Conservation (phyloP, 306 rosid genomes). For the Phaseolus lunatus region DNA sequence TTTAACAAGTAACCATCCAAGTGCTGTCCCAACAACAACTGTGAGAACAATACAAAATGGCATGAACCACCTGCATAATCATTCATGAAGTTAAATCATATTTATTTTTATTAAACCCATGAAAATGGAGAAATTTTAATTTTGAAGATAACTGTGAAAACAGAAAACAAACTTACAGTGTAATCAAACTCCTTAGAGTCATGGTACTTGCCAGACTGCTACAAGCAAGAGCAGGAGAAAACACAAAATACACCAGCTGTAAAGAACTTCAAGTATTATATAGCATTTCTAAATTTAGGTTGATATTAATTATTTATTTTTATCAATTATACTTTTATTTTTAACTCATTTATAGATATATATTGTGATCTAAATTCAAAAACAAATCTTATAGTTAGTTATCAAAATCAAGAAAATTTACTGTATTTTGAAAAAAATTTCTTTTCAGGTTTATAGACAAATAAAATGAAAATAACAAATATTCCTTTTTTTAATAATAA, state of each 20-base stretch:
- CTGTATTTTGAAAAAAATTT: too few species aligned
- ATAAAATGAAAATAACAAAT: too few species aligned
- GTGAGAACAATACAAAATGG: constrained; percentile 47
- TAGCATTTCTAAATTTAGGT: too few species aligned
- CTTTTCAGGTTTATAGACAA: too few species aligned
- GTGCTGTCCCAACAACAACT: constrained; percentile 42
- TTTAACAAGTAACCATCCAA: constrained; percentile 53
- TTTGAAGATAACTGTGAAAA: neutral
- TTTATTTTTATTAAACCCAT: neutral
- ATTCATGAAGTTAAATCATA: neutral
- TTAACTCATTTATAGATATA: too few species aligned
- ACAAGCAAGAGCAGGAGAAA: constrained; percentile 48
- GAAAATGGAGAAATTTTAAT: neutral
- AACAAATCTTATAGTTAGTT: too few species aligned
- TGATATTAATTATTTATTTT: too few species aligned
- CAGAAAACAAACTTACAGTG: constrained; percentile 42
- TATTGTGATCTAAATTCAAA: too few species aligned
- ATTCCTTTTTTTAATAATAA: too few species aligned
- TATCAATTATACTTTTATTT: too few species aligned
- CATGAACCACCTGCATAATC: constrained; percentile 56
- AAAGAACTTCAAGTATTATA: neutral
- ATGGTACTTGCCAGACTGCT: constrained; percentile 40
- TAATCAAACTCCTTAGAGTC: constrained; percentile 37
- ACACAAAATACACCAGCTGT: constrained; percentile 49
- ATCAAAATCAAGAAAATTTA: too few species aligned